phyloP scores from a whole-genome alignment of 2,329 filamentous ascomycete genomes.

The Diaporthe helianthi region DNA sequence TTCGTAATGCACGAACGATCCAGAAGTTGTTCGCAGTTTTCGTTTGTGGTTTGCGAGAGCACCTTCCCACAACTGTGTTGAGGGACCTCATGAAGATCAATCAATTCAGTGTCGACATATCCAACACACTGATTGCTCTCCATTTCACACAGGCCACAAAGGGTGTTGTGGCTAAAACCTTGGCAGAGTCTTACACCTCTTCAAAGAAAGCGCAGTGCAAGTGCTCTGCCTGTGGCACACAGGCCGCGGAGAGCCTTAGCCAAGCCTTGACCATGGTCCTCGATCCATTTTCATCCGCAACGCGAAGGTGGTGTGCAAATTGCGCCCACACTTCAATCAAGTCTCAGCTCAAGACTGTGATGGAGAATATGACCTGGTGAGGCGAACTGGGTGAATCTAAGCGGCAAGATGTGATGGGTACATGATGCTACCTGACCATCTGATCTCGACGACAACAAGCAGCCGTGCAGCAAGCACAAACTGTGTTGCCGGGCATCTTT shows the following conservation, averaged over 20 bases:
- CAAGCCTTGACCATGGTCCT: background rate
- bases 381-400: no score
- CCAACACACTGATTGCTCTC: background rate
- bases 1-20: background rate
- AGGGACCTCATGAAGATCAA: background rate
- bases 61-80: background rate
- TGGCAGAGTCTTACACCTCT: background rate
- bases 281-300: background rate
- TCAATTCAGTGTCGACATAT: background rate
- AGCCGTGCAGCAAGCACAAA: no score
- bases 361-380: no score
- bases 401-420: no score
- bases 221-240: background rate
- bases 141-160: background rate
- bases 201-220: background rate
- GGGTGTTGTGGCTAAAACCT: fast-evolving
- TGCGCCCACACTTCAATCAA: background rate
- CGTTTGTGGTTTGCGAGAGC: background rate
- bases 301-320: background rate
- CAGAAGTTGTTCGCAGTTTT: background rate
- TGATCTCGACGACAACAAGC: no score
- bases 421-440: no score
- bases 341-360: background rate
- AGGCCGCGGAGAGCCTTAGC: fast-evolving
- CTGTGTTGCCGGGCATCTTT: no score